phyloP scores from a whole-genome alignment of 768 basidiomycete species.

The Pleurotus tuoliensis region DNA sequence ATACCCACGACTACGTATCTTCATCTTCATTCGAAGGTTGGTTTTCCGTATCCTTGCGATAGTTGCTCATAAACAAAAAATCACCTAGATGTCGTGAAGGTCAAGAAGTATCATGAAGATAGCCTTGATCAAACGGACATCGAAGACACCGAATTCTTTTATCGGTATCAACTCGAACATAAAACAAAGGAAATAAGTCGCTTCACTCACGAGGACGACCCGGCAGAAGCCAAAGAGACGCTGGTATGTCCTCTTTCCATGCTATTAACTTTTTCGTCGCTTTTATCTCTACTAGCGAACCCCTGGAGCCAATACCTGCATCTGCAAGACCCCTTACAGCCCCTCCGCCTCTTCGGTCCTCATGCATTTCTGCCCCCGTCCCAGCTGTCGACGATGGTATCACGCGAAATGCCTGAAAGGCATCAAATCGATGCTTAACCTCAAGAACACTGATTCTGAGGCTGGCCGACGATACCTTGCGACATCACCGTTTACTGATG shows the following conservation, averaged over 20 bases:
- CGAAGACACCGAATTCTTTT: conserved; percentile 37
- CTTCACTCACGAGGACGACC: not conserved
- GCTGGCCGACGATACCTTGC: conserved; percentile 26
- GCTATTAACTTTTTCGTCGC: not conserved
- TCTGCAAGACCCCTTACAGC: conserved; percentile 43
- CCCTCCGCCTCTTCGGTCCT: conserved; percentile 31
- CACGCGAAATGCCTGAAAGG: conserved; percentile 45
- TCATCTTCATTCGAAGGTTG: conserved; percentile 44
- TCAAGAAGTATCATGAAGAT: conserved; percentile 35
- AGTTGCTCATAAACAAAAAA: not conserved
- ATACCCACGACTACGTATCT: conserved; percentile 44
- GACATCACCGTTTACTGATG: conserved; percentile 33
- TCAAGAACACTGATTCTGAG: not conserved
- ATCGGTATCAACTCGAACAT: conserved; percentile 41
- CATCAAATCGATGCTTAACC: conserved; percentile 18
- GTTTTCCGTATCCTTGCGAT: conserved; percentile 1
- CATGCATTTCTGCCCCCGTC: conserved; percentile 59
- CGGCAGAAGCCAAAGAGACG: not conserved
- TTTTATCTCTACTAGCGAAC: conserved; percentile 32
- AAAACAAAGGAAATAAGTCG: not conserved
- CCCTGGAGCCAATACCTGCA: conserved; percentile 33
- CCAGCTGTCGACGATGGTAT: conserved; percentile 40
- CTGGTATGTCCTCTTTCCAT: not conserved
- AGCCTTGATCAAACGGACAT: conserved; percentile 37
- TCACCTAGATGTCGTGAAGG: conserved; percentile 26